Evolutionary conservation across 371 early-diverging fungal species (phyloP).

Genomic region (Sporodiniella umbellata): DNA sequence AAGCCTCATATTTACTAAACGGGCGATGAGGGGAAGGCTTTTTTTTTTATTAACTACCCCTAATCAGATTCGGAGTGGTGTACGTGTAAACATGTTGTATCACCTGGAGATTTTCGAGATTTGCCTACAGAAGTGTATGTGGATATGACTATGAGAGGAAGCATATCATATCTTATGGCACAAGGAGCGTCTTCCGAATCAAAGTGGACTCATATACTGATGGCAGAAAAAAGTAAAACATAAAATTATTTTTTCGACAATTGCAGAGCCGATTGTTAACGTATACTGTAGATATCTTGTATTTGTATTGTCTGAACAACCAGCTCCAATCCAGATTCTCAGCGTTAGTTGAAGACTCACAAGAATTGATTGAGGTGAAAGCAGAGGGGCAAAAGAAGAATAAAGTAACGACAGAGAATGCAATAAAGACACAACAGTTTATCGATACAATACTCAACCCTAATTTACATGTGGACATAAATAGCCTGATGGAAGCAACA

Average conservation of each 20-base stretch:
- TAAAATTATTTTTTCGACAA: background rate
- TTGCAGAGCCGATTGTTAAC: background rate
- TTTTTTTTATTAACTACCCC: background rate
- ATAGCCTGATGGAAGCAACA: slow-evolving; percentile 1
- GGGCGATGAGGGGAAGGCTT: background rate
- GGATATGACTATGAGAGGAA: slow-evolving; percentile 29
- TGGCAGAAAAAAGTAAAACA: slow-evolving; percentile 27
- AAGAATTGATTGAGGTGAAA: slow-evolving; percentile 4
- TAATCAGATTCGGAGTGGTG: slow-evolving; percentile 29
- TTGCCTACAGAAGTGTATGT: slow-evolving; percentile 25
- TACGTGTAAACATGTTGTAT: slow-evolving; percentile 27
- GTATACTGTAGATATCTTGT: slow-evolving; percentile 11
- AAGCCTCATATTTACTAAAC: slow-evolving; percentile 2
- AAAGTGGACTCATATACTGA: slow-evolving; percentile 27
- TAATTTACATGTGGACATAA: slow-evolving; percentile 10
- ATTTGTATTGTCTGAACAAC: slow-evolving; percentile 22
- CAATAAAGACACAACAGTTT: slow-evolving; percentile 11
- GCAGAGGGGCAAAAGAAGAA: slow-evolving; percentile 6
- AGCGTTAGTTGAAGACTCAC: background rate
- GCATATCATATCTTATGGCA: slow-evolving; percentile 28
- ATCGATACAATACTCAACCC: slow-evolving; percentile 17
- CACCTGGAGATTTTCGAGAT: slow-evolving; percentile 24
- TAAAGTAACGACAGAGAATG: background rate
- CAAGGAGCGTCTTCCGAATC: slow-evolving; percentile 9
- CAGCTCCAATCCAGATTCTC: slow-evolving; percentile 15